Conservation (phyloP, 805 yeast genomes). For the Yarrowia sp. region DNA sequence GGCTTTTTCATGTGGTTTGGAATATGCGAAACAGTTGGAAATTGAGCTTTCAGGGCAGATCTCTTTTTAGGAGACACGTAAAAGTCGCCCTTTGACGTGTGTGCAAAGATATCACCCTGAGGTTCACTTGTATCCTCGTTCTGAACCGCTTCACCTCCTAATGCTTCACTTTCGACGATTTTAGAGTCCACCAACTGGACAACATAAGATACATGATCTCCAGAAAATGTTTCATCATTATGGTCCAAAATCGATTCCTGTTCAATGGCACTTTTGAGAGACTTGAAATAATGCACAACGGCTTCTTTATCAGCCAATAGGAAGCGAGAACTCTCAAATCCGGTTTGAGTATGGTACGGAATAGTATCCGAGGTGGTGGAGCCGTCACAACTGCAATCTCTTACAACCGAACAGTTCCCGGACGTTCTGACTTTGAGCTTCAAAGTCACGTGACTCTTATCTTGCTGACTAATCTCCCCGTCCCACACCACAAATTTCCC, state of each 20-base stretch:
- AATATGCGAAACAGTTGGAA: constrained; percentile 11
- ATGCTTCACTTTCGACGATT: background rate
- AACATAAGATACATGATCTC: background rate
- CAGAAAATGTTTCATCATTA: background rate
- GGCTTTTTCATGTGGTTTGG: constrained; percentile 12
- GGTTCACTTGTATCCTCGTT: background rate
- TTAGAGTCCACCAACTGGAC: background rate
- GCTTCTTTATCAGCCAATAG: background rate
- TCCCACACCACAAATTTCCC: constrained; percentile 18
- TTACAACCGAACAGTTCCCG: constrained; percentile 6
- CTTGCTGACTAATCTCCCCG: background rate
- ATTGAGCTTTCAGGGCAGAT: background rate
- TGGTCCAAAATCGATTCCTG: background rate
- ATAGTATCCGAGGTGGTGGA: background rate
- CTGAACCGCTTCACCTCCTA: background rate
- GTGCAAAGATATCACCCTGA: background rate
- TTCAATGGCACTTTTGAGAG: background rate
- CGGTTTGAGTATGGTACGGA: background rate
- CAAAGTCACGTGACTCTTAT: background rate
- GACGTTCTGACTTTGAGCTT: background rate
- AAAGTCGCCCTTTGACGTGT: constrained; percentile 1
- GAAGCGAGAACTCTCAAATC: constrained; percentile 1
- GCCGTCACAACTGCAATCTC: background rate
- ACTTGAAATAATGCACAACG: background rate
- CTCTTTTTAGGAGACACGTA: constrained; percentile 14